Base-by-base conservation (phyloP, 305 asterid genomes). In the Solanum hybrid region DNA sequence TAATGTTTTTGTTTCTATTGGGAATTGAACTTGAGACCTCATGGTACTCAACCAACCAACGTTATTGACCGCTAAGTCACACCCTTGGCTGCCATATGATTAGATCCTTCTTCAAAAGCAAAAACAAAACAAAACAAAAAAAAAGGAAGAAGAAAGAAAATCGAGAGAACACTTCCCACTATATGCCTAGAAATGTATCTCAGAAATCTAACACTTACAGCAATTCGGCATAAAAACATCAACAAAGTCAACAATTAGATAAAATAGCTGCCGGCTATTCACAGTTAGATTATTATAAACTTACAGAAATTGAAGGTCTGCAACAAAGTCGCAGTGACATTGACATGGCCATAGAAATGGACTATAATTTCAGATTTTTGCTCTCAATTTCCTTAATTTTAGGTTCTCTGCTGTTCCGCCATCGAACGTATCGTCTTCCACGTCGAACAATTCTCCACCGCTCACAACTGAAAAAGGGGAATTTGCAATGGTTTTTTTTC, bases 291-390 rank as follows among this genome's bases (percentile, higher is more conserved):
- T 29, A 35, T 16, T 28, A 35, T 35, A 78, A 24, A 89, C 94
- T 91, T 91, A 95, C 96, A 86, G 91, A 91, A 61, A 92, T 76
- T 86, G 91, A 91, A 90, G 92, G 90, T 34, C 88, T 86, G 91
- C 87, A 91, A 84, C 86, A 88, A 69, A 91, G 34, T 88, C 89
- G 93, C 85, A 92, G 84, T 61, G 92, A 90, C 93, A 93, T 92
- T 84, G 92, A 90, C 89, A 78, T 91, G 77, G 37, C 77, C 40
- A 64, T 76, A 20, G 5, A 40, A 71, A 1, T 37, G 42, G 73
- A 18, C 81, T 81, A 9, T 20, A 37, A 24, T 12, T n/a, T 12
- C 6, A n/a, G 86, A 22, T 71, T 29, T 82, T 29, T 82, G 16
- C 26, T 42, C 87, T 39, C 37, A 83, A 39, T 24, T 29, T 80